phyloP scores from a whole-genome alignment of 169 alveolate species.

The Fabrea salina region DNA sequence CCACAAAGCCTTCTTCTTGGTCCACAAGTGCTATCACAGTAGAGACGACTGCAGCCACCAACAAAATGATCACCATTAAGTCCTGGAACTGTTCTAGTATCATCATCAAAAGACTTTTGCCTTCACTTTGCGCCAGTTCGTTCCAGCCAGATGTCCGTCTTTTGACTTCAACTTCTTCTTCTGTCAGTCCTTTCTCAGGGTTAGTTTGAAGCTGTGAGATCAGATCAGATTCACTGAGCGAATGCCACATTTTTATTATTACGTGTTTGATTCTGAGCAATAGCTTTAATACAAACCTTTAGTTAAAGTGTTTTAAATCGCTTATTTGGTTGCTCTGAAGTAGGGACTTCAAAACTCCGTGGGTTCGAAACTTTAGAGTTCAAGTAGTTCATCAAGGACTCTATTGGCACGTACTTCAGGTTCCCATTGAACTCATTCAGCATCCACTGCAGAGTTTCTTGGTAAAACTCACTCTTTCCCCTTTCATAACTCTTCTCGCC shows the following conservation, averaged over 20 bases:
- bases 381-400: neutral
- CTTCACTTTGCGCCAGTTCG: constrained; percentile 86
- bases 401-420: neutral
- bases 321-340: too few species aligned
- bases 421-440: neutral
- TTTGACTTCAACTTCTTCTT: constrained; percentile 81
- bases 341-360: too few species aligned
- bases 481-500: neutral
- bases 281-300: too few species aligned
- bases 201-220: constrained; percentile 36
- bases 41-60: constrained; percentile 95
- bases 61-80: constrained; percentile 91
- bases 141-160: constrained; percentile 84
- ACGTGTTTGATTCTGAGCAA: too few species aligned
- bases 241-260: constrained; percentile 41
- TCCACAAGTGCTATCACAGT: constrained; percentile 90
- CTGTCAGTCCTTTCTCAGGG: constrained; percentile 83
- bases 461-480: neutral
- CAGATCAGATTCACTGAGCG: constrained; percentile 36
- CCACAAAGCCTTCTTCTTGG: constrained; percentile 90
- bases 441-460: neutral
- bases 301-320: too few species aligned
- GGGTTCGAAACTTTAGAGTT: neutral
- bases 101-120: constrained; percentile 86
- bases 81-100: constrained; percentile 95